Conservation (phyloP, 2,329 filamentous ascomycete genomes). For the Escovopsis sp. region DNA sequence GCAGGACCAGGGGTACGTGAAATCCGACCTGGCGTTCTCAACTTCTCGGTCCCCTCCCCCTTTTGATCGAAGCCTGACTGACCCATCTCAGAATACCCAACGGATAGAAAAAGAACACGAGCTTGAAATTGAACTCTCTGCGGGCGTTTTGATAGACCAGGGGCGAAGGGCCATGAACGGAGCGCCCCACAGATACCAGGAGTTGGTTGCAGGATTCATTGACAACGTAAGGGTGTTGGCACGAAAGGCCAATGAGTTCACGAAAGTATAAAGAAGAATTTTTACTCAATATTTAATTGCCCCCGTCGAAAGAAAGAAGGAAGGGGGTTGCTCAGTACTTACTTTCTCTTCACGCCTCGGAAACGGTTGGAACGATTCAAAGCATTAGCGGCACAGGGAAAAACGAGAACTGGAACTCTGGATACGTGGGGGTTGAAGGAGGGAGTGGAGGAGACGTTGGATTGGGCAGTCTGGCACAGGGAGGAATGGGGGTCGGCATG, state of each 20-base stretch:
- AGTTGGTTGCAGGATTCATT: slow-evolving; percentile 57
- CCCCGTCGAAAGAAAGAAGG: slow-evolving; percentile 22
- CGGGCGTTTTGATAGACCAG: slow-evolving; percentile 49
- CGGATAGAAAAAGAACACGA: slow-evolving; percentile 56
- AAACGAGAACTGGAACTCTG: too few relatives aligned
- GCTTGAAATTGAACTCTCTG: slow-evolving; percentile 63
- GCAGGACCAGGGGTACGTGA: slow-evolving; percentile 23
- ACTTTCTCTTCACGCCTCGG: not conserved
- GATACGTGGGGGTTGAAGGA: too few relatives aligned
- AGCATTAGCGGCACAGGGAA: too few relatives aligned
- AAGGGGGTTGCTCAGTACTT: not conserved
- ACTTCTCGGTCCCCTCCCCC: not conserved
- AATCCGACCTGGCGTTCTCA: too few relatives aligned
- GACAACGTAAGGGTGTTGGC: slow-evolving; percentile 55
- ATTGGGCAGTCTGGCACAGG: too few relatives aligned
- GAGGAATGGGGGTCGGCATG: too few relatives aligned
- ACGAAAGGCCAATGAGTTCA: slow-evolving; percentile 24
- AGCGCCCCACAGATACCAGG: slow-evolving; percentile 45
- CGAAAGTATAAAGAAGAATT: not conserved
- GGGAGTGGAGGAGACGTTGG: too few relatives aligned
- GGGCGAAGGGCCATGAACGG: slow-evolving; percentile 39
- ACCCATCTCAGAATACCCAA: slow-evolving; percentile 19
- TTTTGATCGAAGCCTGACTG: slow-evolving; percentile 2
- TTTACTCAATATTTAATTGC: slow-evolving; percentile 4
- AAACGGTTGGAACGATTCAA: too few relatives aligned